Evolutionary conservation across 768 basidiomycete species (phyloP), one percentile per base, ranked within the genome.

Genomic region (Suillus placidus): DNA sequence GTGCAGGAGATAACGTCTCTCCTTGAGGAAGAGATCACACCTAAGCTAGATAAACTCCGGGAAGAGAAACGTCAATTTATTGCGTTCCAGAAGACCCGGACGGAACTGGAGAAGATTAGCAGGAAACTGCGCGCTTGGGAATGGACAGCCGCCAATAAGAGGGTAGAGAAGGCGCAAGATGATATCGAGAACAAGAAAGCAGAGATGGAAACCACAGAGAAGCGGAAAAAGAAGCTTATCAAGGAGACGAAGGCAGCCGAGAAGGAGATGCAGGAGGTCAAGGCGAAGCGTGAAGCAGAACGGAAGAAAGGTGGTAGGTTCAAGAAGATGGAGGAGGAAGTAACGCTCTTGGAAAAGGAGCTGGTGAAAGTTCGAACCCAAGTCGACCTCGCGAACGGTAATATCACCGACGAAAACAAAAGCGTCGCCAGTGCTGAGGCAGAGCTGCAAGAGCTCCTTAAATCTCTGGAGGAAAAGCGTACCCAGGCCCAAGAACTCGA

Each of bases 261-360:
- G 78, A 86, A 83, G 69, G 89, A 90, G 67, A 76, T 84, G 52
- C 80, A 78, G 47, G 83, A 84, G 23, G 92, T 98, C 30, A 84
- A 86, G 66, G 87, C 87, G 79, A 86, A 88, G 74, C 81, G 94
- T 35, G 93, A 98, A 61, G 87, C 87, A 70, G 97, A 99, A 78
- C 83, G 95, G 75, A 88, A 87, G 72, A 98, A 97, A 73, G 96
- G 95, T 1, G 97, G 97, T 1, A 97, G 92, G 78, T 81, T 96
- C 69, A 93, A 92, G 76, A 89, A 89, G 68, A 80, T 97, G 68
- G 91, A 95, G 70, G 92, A 93, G 42, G 85, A 89, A 18, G 92
- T 92, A 6, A 86, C 87, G 42, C 88, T 87, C 61, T 78, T 94
- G 54, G 95, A 90, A 51, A 93, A 94, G 75, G 88, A 84, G 40